phyloP scores from a whole-genome alignment of 2,329 filamentous ascomycete genomes.

The Trichophyton simii region DNA sequence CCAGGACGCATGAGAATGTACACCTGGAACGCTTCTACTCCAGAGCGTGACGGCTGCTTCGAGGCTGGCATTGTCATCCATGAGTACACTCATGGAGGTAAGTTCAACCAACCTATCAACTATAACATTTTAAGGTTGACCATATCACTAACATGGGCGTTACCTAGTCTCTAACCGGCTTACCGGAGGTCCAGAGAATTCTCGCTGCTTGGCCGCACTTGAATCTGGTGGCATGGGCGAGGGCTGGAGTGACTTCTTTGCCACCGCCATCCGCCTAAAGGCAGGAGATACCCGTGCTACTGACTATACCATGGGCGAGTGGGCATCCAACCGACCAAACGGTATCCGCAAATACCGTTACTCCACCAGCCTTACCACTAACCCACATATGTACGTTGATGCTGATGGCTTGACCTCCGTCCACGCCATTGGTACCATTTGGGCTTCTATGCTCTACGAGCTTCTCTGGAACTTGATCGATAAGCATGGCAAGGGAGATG shows the following conservation, averaged over 20 bases:
- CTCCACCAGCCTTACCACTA: slow-evolving; percentile 10
- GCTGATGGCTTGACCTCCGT: slow-evolving; percentile 5
- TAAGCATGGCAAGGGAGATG: slow-evolving; percentile 11
- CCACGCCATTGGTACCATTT: slow-evolving; percentile 11
- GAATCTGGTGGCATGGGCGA: slow-evolving; percentile 13
- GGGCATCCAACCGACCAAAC: slow-evolving; percentile 5
- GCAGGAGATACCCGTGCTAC: slow-evolving; percentile 6
- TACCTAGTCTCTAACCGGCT: slow-evolving; percentile 11
- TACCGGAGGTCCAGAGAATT: slow-evolving; percentile 10
- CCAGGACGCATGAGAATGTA: slow-evolving; percentile 13
- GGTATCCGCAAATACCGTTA: slow-evolving; percentile 10
- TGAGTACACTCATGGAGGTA: slow-evolving; percentile 11
- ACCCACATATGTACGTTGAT: slow-evolving; percentile 9
- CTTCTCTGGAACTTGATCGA: slow-evolving; percentile 12
- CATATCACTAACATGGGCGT: neutral
- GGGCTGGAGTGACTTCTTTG: slow-evolving; percentile 12
- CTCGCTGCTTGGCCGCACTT: slow-evolving; percentile 7
- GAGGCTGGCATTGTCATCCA: slow-evolving; percentile 13
- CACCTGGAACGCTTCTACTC: slow-evolving; percentile 7
- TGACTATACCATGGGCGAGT: slow-evolving; percentile 10
- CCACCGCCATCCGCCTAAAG: slow-evolving; percentile 10
- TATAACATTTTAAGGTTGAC: neutral
- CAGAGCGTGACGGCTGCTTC: slow-evolving; percentile 10
- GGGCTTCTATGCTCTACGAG: slow-evolving; percentile 11
- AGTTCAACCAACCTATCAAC: neutral